These are phyloP conservation scores for Tetrahymena borealis DNA, from an alignment of 73 alveolate genomes.

Conservation along the genomic window DNA sequence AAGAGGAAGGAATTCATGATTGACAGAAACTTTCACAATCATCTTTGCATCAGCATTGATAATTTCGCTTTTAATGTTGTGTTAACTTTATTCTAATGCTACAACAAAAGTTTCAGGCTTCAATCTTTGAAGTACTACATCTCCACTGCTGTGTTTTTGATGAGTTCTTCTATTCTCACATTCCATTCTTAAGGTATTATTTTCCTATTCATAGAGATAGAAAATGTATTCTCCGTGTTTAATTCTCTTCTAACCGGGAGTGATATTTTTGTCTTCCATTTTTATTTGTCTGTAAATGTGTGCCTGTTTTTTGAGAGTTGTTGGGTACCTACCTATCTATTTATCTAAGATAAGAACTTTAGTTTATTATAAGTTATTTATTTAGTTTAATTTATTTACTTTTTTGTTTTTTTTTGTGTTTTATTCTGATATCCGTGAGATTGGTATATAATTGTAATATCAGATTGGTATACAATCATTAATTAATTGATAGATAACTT, in stretches of 20 bases:
- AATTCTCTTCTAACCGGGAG: background rate
- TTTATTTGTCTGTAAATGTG: too few species aligned
- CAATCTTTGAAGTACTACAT: background rate
- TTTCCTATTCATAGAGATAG: background rate
- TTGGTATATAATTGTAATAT: background rate
- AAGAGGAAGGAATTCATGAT: background rate
- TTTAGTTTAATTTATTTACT: too few species aligned
- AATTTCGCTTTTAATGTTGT: background rate
- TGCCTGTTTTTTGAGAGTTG: too few species aligned
- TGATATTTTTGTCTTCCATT: background rate
- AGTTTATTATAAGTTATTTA: too few species aligned
- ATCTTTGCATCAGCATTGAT: background rate
- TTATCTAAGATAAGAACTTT: too few species aligned
- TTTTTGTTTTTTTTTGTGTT: background rate
- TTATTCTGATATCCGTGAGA: background rate
- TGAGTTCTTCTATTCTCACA: background rate
- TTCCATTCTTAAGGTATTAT: background rate
- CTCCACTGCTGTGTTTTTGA: background rate
- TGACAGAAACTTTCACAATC: background rate
- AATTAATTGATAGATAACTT: background rate
- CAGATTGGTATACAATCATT: background rate
- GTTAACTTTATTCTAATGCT: background rate
- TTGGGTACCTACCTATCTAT: too few species aligned
- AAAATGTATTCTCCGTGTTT: background rate
- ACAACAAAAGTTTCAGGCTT: background rate